Percentiles rank a stretch among this genome's conserved stretches.
These are phyloP conservation scores for Xerocomellus chrysenteron DNA, from an alignment of 768 basidiomycete species.

Conservation along the genomic window DNA sequence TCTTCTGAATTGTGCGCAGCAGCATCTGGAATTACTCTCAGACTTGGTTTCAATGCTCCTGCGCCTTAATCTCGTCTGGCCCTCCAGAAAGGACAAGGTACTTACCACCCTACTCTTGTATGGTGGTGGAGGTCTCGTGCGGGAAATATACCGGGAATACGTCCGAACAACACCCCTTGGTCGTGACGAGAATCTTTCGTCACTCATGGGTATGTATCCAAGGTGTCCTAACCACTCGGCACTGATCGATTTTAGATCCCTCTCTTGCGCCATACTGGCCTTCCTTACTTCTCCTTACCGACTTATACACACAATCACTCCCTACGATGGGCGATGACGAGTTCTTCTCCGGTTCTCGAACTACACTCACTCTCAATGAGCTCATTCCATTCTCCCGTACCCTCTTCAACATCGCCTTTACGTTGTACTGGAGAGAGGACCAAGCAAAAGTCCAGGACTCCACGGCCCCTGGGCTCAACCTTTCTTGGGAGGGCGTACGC, in stretches of 20 bases:
- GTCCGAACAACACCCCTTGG: constrained; percentile 65
- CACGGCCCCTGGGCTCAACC: constrained; percentile 39
- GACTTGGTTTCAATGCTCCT: constrained; percentile 59
- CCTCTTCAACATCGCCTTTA: constrained; percentile 81
- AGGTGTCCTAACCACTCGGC: neutral
- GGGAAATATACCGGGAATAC: constrained; percentile 71
- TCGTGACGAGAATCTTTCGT: constrained; percentile 43
- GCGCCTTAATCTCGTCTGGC: constrained; percentile 59
- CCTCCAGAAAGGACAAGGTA: constrained; percentile 53
- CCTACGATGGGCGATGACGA: constrained; percentile 96
- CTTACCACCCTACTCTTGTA: constrained; percentile 53
- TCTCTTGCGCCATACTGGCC: constrained; percentile 54
- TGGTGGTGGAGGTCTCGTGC: constrained; percentile 60
- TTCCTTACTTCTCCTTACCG: constrained; percentile 71
- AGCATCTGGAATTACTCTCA: constrained; percentile 38
- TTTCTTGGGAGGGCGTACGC: constrained; percentile 66
- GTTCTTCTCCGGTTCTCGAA: constrained; percentile 75
- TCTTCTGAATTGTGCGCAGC: constrained; percentile 47
- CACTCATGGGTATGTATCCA: constrained; percentile 39
- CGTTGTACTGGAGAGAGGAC: constrained; percentile 65
- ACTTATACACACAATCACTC: constrained; percentile 81
- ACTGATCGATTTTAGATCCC: constrained; percentile 38
- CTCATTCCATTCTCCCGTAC: constrained; percentile 72
- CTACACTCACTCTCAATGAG: constrained; percentile 83
- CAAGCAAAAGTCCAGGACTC: constrained; percentile 38